Base-by-base conservation (phyloP, 2,329 filamentous ascomycete species). In the Fulvia fulva region DNA sequence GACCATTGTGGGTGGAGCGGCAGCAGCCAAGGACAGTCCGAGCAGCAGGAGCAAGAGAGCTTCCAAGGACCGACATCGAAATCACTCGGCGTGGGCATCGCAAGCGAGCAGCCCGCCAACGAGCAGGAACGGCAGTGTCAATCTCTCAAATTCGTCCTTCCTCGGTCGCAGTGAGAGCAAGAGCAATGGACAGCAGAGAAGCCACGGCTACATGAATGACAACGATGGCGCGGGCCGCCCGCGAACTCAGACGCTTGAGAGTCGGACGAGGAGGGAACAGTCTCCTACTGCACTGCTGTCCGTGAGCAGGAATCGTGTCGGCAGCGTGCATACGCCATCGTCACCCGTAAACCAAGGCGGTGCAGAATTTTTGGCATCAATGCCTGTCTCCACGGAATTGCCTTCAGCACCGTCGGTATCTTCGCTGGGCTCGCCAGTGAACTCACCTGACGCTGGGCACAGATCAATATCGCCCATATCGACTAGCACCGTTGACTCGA, bases 301-400 rank as follows among this genome's bases (percentile, higher is more conserved):
- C 44, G 74, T 84, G 58, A 80, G 76, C 65, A 82, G 87, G 53
- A 83, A 86, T 66, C 81, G 87, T 53, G 83, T 90, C 45, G 86
- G 87, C 51, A 90, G 88, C 26, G 83, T 90, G 65, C 86, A 87
- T 65, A 87, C 86, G 34, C 80, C 84, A 7, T 75, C 79, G 3
- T 82, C 84, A 4, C 78, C 83, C 50, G 77, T 79, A 51, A 78
- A 81, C 51, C 74, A 79, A 64, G 59, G 61, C 46, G 68, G 68
- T 57, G 66, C 66, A 23, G 70, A 71, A 21, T 72, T 68, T 59
- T 63, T 72, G 49, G 67, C 69, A 12, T 70, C 69, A 9, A 69
- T 70, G 41, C 69, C 69, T 51, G 67, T 65, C 19, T 54, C 58
- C 11, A 66, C 61, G 30, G 66, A 68, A 41, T 57, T 63, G 16